phyloP scores from a whole-genome alignment of 805 yeast species.

The Ogataea allantospora region DNA sequence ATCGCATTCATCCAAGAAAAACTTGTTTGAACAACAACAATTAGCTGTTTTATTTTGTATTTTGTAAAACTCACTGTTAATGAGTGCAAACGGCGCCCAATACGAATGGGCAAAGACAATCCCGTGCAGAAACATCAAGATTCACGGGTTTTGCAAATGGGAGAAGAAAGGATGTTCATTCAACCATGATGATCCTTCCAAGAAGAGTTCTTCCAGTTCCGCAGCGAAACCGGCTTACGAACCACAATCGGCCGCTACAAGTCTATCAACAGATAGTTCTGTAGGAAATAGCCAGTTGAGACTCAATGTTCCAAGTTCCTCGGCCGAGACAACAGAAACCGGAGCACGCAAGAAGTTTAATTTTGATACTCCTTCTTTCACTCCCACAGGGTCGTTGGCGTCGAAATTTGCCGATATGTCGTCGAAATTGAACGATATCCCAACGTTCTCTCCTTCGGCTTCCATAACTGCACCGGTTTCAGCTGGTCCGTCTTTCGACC shows the following conservation, averaged over 20 bases:
- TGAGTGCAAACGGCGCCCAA: slow-evolving; percentile 30
- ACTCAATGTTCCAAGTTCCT: not conserved
- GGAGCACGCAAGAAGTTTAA: slow-evolving; percentile 45
- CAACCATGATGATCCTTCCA: slow-evolving; percentile 52
- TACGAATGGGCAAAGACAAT: slow-evolving; percentile 66
- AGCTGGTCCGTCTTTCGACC: slow-evolving; percentile 25
- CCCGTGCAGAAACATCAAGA: slow-evolving; percentile 79
- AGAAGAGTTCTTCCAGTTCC: slow-evolving; percentile 10
- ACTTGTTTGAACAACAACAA: slow-evolving; percentile 1
- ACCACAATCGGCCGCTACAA: slow-evolving; percentile 12
- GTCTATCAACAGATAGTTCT: slow-evolving; percentile 11
- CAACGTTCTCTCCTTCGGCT: slow-evolving; percentile 48
- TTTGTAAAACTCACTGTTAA: slow-evolving; percentile 1
- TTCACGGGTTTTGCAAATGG: slow-evolving; percentile 85
- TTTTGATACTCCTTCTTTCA: slow-evolving; percentile 53
- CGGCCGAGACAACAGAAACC: slow-evolving; percentile 11
- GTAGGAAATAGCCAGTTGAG: slow-evolving; percentile 6
- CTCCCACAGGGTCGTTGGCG: slow-evolving; percentile 38
- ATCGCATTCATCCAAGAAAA: slow-evolving; percentile 5
- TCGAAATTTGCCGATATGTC: slow-evolving; percentile 46
- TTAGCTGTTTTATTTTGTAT: not conserved
- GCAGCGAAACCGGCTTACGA: slow-evolving; percentile 10
- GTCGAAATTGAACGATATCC: slow-evolving; percentile 47
- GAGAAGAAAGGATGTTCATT: slow-evolving; percentile 87
- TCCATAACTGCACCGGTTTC: slow-evolving; percentile 9